These are phyloP conservation scores for Artemisia argyi DNA, from an alignment of 129 eudicot species.

Conservation along the genomic window DNA sequence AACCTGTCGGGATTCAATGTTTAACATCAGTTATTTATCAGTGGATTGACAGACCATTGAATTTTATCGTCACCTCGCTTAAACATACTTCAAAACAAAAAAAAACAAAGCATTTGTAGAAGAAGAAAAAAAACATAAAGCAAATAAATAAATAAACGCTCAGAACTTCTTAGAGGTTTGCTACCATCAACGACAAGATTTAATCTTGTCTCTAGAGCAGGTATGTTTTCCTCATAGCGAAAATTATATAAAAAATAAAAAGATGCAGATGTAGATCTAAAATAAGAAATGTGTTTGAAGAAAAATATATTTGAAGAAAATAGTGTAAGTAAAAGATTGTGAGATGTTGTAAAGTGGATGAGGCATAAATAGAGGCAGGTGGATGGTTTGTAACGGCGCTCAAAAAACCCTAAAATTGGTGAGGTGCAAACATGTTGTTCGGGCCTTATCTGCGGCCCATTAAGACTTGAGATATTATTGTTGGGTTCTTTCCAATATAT, in stretches of 20 bases:
- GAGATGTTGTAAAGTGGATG: background rate
- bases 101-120: background rate
- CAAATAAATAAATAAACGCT: slow-evolving; percentile 25
- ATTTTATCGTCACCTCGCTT: no score
- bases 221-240: no score
- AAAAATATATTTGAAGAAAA: no score
- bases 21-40: no score
- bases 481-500: no score
- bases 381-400: background rate
- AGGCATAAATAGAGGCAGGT: slow-evolving; percentile 25
- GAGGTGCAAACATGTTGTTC: no score
- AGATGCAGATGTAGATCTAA: no score
- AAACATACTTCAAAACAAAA: background rate
- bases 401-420: slow-evolving; percentile 22
- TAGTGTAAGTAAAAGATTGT: background rate
- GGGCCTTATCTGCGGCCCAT: slow-evolving; percentile 31
- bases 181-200: slow-evolving; percentile 48
- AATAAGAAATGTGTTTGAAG: no score
- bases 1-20: no score
- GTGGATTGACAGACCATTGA: no score
- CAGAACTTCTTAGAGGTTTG: slow-evolving; percentile 93
- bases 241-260: no score
- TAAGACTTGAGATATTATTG: background rate
- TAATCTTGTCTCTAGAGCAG: slow-evolving; percentile 38
- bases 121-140: background rate